Evolutionary conservation across 1,139 yeast genomes (phyloP), one percentile per base, ranked within the genome.

Genomic region (Blastobotrys proliferans): DNA sequence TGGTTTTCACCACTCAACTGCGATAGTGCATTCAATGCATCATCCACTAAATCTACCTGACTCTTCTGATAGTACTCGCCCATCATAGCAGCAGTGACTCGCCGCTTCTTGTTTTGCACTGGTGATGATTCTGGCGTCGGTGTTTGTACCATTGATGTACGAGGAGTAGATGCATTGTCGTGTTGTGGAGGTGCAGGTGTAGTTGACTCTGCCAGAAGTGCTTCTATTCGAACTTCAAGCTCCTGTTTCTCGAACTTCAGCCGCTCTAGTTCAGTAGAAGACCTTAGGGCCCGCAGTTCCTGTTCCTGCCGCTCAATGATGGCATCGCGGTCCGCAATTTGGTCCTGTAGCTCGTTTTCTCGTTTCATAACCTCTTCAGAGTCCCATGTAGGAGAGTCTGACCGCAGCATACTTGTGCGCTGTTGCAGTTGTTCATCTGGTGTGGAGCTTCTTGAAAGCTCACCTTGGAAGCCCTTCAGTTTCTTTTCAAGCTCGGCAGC

Each of bases 401-500:
- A 4, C 19, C 30, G 30, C 6, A n/a, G n/a, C n/a, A n/a, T n/a
- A 22, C 26, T 8, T 22, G 10, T 22, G 8, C 26, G n/a, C n/a
- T n/a, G n/a, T n/a, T n/a, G n/a, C n/a, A n/a, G n/a, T n/a, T n/a
- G n/a, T n/a, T n/a, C n/a, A n/a, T n/a, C n/a, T 20, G 37, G 37
- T 6, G 37, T 34, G 9, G 29, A n/a, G 18, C 37, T 34, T 21
- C 37, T 6, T 8, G 37, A 25, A 10, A 17, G 20, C 18, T 25
- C 37, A 5, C 27, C 34, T 25, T 26, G 8, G 4, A 25, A 16
- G 9, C 16, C 26, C n/a, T 18, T 11, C 29, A 78, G 55, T 52
- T 81, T 85, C 10, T 53, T 54, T 53, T 79, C 82, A 39, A 84
- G 64, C 43, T 70, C 70, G 31, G 66, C 63, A 19, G 75, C 73